Evolutionary conservation across 2,329 filamentous ascomycete genomes (phyloP), one percentile per base, ranked within the genome.

Genomic region (Trichoderma lentiforme): DNA sequence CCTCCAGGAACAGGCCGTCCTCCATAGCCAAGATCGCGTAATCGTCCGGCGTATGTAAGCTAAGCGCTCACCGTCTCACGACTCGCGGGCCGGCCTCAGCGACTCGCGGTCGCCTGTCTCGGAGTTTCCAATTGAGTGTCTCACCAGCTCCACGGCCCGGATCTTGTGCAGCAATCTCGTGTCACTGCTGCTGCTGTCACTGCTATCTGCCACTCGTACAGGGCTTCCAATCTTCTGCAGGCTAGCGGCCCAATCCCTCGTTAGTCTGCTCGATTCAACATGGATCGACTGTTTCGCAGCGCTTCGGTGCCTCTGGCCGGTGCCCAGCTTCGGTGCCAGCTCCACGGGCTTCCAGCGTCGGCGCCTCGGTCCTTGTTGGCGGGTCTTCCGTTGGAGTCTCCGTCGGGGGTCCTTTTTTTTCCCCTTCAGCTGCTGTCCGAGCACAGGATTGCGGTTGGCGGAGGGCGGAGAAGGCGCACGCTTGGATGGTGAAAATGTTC

Each of bases 391-490:
- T 70, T 61, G 57, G 36, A 18, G 39, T 15, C 66, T 69, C 66
- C 66, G 66, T 47, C 47, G 30, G 39, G 66, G 56, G 21, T 15
- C 12, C 8, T 62, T 24, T 62, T 28, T 26, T 63, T 43, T 6
- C 3, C 14, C 39, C 36, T 26, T 60, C 30, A 32, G 60, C 67
- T n/a, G 26, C 39, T 70, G 39, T 36, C 67, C 57, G 67, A 62
- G 56, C 51, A 56, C 68, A 71, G 60, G 39, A 51, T 30, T 47
- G 68, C 68, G 60, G 60, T 70, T 70, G 68, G 68, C 60, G 60
- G 60, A 57, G 21, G 43, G 36, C 58, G 68, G 58, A 71, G 68
- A 71, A 64, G 68, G 68, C 60, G 68, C 67, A 63, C 67, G 66
- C 66, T 69, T 69, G 66, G 53, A 63, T 47, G 58, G 47, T 62